Conservation (phyloP, 2,329 filamentous ascomycete genomes). For the Ramichloridium luteum region DNA sequence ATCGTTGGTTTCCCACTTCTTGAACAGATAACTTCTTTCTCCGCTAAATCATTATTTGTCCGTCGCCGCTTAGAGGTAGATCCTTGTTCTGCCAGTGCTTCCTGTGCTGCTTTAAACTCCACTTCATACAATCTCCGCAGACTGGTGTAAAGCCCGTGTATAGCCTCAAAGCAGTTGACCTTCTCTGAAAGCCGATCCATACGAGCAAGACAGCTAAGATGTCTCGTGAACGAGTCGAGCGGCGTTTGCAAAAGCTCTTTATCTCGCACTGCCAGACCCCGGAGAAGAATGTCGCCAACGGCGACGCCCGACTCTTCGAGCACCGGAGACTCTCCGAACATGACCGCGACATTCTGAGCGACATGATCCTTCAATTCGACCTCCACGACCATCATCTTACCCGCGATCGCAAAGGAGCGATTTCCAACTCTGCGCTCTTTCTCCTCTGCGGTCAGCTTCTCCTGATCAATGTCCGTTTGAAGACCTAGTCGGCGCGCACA, state of each 20-base stretch:
- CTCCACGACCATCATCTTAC: constrained; percentile 25
- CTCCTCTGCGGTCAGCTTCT: constrained; percentile 8
- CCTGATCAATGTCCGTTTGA: constrained; percentile 32
- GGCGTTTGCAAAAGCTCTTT: constrained; percentile 55
- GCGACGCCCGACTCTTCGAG: constrained; percentile 49
- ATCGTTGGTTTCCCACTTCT: constrained; percentile 59
- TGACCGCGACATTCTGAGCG: constrained; percentile 45
- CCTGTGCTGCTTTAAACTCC: constrained; percentile 44
- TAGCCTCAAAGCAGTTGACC: constrained; percentile 65
- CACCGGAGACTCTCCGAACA: constrained; percentile 48
- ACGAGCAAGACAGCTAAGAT: constrained; percentile 56
- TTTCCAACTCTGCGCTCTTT: constrained; percentile 19
- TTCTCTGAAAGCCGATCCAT: constrained; percentile 62
- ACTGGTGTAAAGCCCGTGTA: constrained; percentile 61
- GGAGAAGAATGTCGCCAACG: constrained; percentile 53
- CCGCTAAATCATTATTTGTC: constrained; percentile 14
- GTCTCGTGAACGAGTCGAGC: constrained; percentile 57
- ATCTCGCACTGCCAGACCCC: constrained; percentile 49
- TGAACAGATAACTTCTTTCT: constrained; percentile 52
- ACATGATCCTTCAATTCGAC: constrained; percentile 20
- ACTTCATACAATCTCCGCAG: constrained; percentile 57
- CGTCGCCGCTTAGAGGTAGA: constrained; percentile 2
- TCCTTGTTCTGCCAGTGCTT: constrained; percentile 34
- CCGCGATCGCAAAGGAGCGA: constrained; percentile 26
- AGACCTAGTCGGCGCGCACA: constrained; percentile 54